Conservation (phyloP, 352 stramenopile genomes). For the Saprolegnia diclina region DNA sequence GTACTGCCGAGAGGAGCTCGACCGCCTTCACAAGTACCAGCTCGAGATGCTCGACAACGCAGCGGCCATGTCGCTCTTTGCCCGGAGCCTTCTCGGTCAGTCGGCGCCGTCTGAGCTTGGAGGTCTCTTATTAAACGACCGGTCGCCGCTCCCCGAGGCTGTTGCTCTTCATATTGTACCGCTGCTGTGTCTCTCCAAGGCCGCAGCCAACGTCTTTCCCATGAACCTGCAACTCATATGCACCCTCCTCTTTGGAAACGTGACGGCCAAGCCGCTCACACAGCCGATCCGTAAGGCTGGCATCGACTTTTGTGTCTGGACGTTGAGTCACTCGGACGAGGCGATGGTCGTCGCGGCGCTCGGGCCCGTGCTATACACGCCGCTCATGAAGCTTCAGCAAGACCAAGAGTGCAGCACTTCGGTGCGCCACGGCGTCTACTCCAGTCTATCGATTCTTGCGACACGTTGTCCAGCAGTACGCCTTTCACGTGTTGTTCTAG, state of each 20-base stretch:
- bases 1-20: slow-evolving; percentile 63
- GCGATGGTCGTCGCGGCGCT: slow-evolving; percentile 45
- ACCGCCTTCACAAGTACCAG: slow-evolving; percentile 57
- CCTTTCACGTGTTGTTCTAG: background rate
- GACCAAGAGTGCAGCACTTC: slow-evolving; percentile 49
- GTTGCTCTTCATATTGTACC: slow-evolving; percentile 53
- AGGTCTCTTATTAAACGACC: slow-evolving; percentile 41
- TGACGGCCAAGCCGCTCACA: background rate
- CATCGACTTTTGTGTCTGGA: slow-evolving; percentile 52
- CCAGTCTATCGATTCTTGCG: slow-evolving; percentile 44
- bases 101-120: slow-evolving; percentile 38
- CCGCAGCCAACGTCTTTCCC: slow-evolving; percentile 50
- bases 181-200: slow-evolving; percentile 46
- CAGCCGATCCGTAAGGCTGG: slow-evolving; percentile 47
- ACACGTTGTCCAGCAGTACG: slow-evolving; percentile 31
- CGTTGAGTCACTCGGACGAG: slow-evolving; percentile 44
- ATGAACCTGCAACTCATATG: slow-evolving; percentile 67
- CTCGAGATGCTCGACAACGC: slow-evolving; percentile 41
- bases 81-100: slow-evolving; percentile 51
- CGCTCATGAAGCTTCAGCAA: slow-evolving; percentile 55
- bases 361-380: slow-evolving; percentile 62
- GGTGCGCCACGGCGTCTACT: slow-evolving; percentile 62
- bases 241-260: slow-evolving; percentile 69
- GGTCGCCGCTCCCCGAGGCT: slow-evolving; percentile 43
- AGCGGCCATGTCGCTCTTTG: slow-evolving; percentile 36